Base-by-base conservation (phyloP, 2,329 filamentous ascomycete genomes). In the Fusarium haematococcum region DNA sequence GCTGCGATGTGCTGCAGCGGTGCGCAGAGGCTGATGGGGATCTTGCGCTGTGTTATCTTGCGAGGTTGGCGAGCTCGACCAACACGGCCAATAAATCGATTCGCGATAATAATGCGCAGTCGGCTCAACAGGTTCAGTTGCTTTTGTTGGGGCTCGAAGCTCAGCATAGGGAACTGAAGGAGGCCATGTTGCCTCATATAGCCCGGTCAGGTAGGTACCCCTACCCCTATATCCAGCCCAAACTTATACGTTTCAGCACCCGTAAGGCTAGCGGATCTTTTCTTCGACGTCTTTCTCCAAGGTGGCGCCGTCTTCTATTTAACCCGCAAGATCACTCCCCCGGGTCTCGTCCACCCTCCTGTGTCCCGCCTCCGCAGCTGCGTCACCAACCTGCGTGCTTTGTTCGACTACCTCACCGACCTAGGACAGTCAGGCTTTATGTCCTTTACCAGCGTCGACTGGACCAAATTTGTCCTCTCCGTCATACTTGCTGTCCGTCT, bases 81-180 rank as follows among this genome's bases (percentile, higher is more conserved):
- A 83, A 82, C 57, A 83, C 86, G 64, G 83, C 85, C 5, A 74
- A 80, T 39, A 77, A 79, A 6, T 76, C 84, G 4, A 75, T 81
- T 6, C 74, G 79, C 32, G 73, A 78, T n/a, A 68, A 68, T 10
- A 73, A 79, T 45, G 66, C 76, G 39, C 79, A 80, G 50, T 77
- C 75, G 7, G 79, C 84, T 41, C 83, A 86, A 66, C 85, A 88
- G 52, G 81, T 80, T 23, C 79, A 81, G 4, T 81, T 89, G 20
- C 81, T 89, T 68, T 76, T 86, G n/a, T 80, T 84, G 2, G 87
- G 88, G 0, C 82, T 89, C 32, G 86, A 88, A 67, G 77, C 84
- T 4, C 86, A 89, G 71, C 77, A 86, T 10, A 73, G 76, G n/a
- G 84, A 88, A 43, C 83, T 78, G 73, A 81, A 84, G 45, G 70